Percentiles rank a stretch among this genome's conserved stretches.
These are phyloP conservation scores for Remersonia thermophila DNA, from an alignment of 2,329 filamentous ascomycete genomes.

Conservation along the genomic window DNA sequence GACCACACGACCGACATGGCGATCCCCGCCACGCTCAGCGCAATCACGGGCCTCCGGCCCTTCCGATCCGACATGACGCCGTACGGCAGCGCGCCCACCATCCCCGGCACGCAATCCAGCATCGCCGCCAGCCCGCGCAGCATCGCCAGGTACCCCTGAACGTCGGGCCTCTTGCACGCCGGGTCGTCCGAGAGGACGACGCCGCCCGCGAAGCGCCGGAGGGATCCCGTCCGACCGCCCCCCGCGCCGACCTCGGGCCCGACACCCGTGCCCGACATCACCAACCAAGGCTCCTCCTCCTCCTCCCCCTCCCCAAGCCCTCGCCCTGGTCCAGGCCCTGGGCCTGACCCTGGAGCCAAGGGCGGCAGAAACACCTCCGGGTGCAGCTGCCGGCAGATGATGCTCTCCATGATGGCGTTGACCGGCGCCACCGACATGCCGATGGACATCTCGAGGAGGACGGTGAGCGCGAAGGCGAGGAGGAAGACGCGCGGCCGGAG, in stretches of 20 bases:
- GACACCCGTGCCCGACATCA: not conserved
- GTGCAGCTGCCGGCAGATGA: constrained; percentile 39
- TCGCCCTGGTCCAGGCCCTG: too few relatives aligned
- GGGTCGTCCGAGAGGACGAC: constrained; percentile 24
- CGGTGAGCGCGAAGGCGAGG: constrained; percentile 23
- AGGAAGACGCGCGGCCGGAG: constrained; percentile 19
- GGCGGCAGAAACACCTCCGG: constrained; percentile 23
- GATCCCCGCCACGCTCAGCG: constrained; percentile 15
- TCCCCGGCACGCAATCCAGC: constrained; percentile 33
- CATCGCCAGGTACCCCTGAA: constrained; percentile 41
- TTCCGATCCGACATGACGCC: constrained; percentile 36
- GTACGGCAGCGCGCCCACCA: constrained; percentile 33
- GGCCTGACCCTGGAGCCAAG: too few relatives aligned
- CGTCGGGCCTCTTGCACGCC: constrained; percentile 34
- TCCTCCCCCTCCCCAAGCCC: constrained; percentile 3
- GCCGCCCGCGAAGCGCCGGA: constrained; percentile 3
- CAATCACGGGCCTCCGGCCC: constrained; percentile 28
- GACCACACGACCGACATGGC: too few relatives aligned
- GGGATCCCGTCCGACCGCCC: too few relatives aligned
- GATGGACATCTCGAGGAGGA: constrained; percentile 31
- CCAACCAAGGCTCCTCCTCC: not conserved
- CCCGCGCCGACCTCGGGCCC: not conserved
- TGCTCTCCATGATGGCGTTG: constrained; percentile 39
- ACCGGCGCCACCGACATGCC: constrained; percentile 26
- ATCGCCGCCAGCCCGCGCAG: constrained; percentile 35